Evolutionary conservation across 345 rosid genomes (phyloP).

Genomic region (Eucalyptus curtisii): DNA sequence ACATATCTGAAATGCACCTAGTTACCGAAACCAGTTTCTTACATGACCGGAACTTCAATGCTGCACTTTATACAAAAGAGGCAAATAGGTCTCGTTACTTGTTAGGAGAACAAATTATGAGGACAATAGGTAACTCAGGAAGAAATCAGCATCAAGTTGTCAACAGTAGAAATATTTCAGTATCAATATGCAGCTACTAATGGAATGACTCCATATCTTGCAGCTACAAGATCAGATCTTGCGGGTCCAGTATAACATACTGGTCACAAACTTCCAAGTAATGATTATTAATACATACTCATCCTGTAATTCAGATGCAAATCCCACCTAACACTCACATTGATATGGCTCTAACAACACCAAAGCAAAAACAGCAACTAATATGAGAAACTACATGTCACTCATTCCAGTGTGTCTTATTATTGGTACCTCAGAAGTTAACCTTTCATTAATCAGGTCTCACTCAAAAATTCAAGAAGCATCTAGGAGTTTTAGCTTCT

Average conservation of each 20-base stretch:
- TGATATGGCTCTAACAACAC: not conserved
- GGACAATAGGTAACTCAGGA: too few relatives aligned
- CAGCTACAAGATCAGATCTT: not conserved
- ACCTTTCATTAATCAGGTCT: not conserved
- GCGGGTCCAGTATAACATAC: accelerated
- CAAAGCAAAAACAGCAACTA: too few relatives aligned
- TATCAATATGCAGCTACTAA: not conserved
- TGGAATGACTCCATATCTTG: not conserved
- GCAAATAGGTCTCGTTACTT: too few relatives aligned
- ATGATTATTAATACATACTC: not conserved
- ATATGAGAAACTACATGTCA: not conserved
- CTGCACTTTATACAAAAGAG: too few relatives aligned
- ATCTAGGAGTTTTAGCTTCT: not conserved
- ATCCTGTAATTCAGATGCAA: too few relatives aligned
- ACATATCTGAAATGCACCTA: too few relatives aligned
- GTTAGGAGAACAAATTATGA: too few relatives aligned
- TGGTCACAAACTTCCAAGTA: not conserved
- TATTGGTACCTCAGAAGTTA: too few relatives aligned
- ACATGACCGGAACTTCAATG: accelerated
- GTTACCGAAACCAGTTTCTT: too few relatives aligned
- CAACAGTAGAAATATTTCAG: not conserved
- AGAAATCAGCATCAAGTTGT: too few relatives aligned
- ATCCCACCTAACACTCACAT: not conserved
- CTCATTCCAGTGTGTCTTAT: too few relatives aligned
- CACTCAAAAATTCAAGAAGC: not conserved